Evolutionary conservation across 768 basidiomycete genomes (phyloP).

Genomic region (Russula compacta): DNA sequence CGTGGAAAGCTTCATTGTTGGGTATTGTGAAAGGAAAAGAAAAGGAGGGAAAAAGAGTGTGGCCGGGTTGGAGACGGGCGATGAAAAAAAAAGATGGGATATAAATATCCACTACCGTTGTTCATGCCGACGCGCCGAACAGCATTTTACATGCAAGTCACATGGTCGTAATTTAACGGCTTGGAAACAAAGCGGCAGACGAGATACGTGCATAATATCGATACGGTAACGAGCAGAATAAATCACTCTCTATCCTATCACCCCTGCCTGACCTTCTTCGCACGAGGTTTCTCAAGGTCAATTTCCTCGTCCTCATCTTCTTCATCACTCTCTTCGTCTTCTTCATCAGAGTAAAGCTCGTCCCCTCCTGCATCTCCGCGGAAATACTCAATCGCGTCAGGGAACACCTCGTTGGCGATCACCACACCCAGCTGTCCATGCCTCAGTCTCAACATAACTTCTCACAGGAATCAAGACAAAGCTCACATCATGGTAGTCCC

Average conservation of each 20-base stretch:
- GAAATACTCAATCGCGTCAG: conserved; percentile 77
- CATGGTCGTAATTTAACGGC: neutral
- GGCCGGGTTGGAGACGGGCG: neutral
- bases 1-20: conserved; percentile 25
- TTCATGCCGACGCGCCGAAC: too few relatives aligned
- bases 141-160: neutral
- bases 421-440: conserved; percentile 52
- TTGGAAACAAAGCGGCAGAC: too few relatives aligned
- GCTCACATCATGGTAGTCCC: conserved; percentile 62
- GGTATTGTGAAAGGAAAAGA: conserved; percentile 2
- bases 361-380: conserved; percentile 53
- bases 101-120: neutral
- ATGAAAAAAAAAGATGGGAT: neutral
- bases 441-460: neutral
- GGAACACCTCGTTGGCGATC: conserved; percentile 72
- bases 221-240: neutral
- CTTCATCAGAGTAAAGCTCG: conserved; percentile 56
- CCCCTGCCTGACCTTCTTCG: conserved; percentile 61
- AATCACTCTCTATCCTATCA: conserved; percentile 24
- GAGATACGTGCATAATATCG: too few relatives aligned
- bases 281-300: conserved; percentile 74
- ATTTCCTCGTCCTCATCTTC: conserved; percentile 73
- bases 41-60: conserved; percentile 6
- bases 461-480: conserved; percentile 11
- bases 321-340: conserved; percentile 61